Evolutionary conservation across 2,329 filamentous ascomycete genomes (phyloP), one percentile per base, ranked within the genome.

Genomic region (Phyllosticta paracitricarpa): DNA sequence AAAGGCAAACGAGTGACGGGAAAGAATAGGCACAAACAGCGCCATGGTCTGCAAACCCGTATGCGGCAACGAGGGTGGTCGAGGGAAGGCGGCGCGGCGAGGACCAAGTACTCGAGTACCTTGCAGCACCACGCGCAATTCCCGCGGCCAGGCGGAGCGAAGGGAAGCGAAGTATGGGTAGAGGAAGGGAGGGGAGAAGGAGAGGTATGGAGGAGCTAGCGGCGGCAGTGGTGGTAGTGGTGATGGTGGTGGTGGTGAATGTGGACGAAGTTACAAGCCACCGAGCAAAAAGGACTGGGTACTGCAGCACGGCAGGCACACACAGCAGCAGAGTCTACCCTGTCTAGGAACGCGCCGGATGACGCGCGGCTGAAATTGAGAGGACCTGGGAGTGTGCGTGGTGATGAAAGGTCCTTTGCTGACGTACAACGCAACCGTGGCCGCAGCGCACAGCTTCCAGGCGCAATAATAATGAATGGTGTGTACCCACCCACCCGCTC

Each of bases 1-100:
- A 19, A 56, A 55, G 19, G 54, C 35, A 56, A 63, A 57, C 6
- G 56, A 59, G 54, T 48, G 53, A 51, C 30, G 19, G 28, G 51
- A 63, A 58, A 52, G 54, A 59, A 14, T 51, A 35, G 40, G n/a
- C 17, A 35, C 9, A 24, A 58, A 19, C 17, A 52, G 54, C 54
- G 59, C 51, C 51, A 63, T 56, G 51, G 56, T 48, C 40, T 48
- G 40, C 40, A 48, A n/a, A 40, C 5, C 19, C 33, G 33, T 9
- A 40, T 12, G 33, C 33, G 33, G 1, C 35, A 19, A 48, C n/a
- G n/a, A n/a, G 6, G 14, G 6, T n/a, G 40, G 40, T 30, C 28
- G 58, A 48, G 53, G 14, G 35, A 52, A 25, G 55, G 58, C 40
- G 25, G 40, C 33, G 40, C 26, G 26, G 54, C n/a, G 40, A 48